Evolutionary conservation across 345 rosid genomes (phyloP), one percentile per base, ranked within the genome.

Genomic region (Trapa incisa): DNA sequence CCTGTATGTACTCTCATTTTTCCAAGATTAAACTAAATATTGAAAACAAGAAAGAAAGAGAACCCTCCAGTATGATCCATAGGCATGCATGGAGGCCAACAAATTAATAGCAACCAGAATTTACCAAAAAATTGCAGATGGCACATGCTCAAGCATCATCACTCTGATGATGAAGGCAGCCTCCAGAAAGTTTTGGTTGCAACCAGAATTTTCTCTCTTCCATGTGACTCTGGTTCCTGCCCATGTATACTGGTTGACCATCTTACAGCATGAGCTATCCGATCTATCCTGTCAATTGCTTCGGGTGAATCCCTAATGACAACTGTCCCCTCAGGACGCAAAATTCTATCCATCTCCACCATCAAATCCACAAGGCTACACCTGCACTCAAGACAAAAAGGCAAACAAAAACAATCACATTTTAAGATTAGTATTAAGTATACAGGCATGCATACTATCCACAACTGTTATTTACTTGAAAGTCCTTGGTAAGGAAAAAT

Each of bases 291-390:
- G 57, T 94, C 97, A 43, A 94, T 75, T 9, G 84, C 91, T 72
- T 91, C 99, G 4, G 99, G 96, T 47, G 89, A 73, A 75, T 89
- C 99, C 42, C 96, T 81, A 58, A 94, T 82, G 61, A 94, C 67
- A 42, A 91, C 93, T 2, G 80, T 81, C 64, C 96, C 99, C 73
- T 86, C 88, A 22, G 96, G 96, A 42, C 97, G 97, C 82, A 94
- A 67, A 48, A 89, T 89, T 29, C 99, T 75, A 67, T 94, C 97
- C 82, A 91, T 94, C 81, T 94, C 99, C 68, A 91, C 95, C 89
- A 91, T 80, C 66, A 94, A 67, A 80, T 94, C 97, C 66, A 86
- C 96, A 69, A 94, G 83, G 80, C 80, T 81, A 82, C 99, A 94
- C 83, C 98, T 93, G 87, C 71, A 72, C n/a, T 58, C 61, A 48